Percentiles rank a stretch among this genome's conserved stretches.
Evolutionary conservation across 1,139 yeast genomes (phyloP).

Genomic region (Suhomyces wounanorum): DNA sequence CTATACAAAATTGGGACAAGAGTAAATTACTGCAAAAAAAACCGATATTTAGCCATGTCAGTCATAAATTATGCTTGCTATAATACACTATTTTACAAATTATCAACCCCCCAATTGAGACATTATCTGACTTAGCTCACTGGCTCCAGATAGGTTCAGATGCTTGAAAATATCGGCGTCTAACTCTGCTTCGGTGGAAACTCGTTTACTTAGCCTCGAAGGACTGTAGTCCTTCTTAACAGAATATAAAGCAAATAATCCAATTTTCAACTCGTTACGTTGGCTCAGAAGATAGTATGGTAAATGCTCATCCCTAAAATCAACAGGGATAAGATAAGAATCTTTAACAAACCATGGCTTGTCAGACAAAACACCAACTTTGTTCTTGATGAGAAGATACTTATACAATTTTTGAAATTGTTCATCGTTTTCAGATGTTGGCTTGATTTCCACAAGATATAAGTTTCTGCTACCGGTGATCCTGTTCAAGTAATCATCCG

Average conservation of each 20-base stretch:
- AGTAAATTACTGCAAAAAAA: background rate
- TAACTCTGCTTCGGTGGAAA: background rate
- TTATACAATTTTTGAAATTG: conserved; percentile 52
- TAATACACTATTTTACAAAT: conserved; percentile 10
- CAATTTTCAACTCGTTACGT: conserved; percentile 24
- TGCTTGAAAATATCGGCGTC: conserved; percentile 1
- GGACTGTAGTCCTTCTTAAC: conserved; percentile 43
- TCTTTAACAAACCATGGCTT: conserved; percentile 60
- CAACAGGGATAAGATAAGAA: conserved; percentile 58
- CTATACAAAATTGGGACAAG: background rate
- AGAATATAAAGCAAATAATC: conserved; percentile 49
- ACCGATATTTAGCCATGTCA: background rate
- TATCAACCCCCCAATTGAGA: conserved; percentile 13
- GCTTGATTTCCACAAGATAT: conserved; percentile 46
- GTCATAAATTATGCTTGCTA: conserved; percentile 11
- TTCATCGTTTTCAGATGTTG: conserved; percentile 22
- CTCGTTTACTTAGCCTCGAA: background rate
- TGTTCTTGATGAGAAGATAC: conserved; percentile 50
- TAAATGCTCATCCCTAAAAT: conserved; percentile 26
- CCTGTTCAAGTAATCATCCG: conserved; percentile 57
- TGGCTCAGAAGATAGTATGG: conserved; percentile 31
- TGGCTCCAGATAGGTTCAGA: conserved; percentile 6
- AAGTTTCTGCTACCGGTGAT: conserved; percentile 53
- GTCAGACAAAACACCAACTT: conserved; percentile 64
- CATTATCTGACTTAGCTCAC: conserved; percentile 18